Evolutionary conservation across 805 yeast species (phyloP).

Genomic region (Wickerhamiella domercqiae): DNA sequence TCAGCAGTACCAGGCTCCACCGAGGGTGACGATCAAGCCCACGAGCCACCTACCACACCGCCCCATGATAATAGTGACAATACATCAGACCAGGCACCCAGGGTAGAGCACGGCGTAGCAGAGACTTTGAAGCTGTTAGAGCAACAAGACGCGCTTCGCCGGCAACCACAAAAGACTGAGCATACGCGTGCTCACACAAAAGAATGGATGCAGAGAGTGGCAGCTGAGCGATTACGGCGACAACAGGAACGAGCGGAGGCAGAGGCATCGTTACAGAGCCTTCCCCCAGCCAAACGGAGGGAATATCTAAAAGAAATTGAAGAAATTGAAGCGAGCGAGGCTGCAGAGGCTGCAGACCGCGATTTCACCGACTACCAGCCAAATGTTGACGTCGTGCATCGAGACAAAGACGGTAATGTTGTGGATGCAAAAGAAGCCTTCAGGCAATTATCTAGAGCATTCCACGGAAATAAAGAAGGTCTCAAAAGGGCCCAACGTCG

Average conservation of each 20-base stretch:
- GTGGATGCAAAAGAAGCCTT: slow-evolving; percentile 57
- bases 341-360: slow-evolving; percentile 19
- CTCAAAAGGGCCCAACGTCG: slow-evolving; percentile 24
- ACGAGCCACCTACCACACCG: not conserved
- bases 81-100: not conserved
- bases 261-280: slow-evolving; percentile 15
- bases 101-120: slow-evolving; percentile 19
- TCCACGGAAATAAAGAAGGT: slow-evolving; percentile 44
- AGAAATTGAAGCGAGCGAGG: slow-evolving; percentile 17
- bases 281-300: slow-evolving; percentile 23
- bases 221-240: slow-evolving; percentile 12
- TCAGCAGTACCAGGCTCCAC: not conserved
- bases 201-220: slow-evolving; percentile 9
- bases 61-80: not conserved
- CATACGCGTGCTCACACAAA: not conserved
- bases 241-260: slow-evolving; percentile 14
- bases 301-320: slow-evolving; percentile 20
- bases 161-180: no score
- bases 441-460: slow-evolving; percentile 59
- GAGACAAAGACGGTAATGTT: slow-evolving; percentile 46
- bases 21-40: not conserved
- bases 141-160: slow-evolving; percentile 16
- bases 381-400: slow-evolving; percentile 35
- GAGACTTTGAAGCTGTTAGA: slow-evolving; percentile 25
- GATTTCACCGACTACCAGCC: slow-evolving; percentile 30